A percentile compares a stretch with the other conserved stretches of the same genome.
Evolutionary conservation across 805 yeast genomes (phyloP).

Genomic region (Kodamaea kaohsiungensis): DNA sequence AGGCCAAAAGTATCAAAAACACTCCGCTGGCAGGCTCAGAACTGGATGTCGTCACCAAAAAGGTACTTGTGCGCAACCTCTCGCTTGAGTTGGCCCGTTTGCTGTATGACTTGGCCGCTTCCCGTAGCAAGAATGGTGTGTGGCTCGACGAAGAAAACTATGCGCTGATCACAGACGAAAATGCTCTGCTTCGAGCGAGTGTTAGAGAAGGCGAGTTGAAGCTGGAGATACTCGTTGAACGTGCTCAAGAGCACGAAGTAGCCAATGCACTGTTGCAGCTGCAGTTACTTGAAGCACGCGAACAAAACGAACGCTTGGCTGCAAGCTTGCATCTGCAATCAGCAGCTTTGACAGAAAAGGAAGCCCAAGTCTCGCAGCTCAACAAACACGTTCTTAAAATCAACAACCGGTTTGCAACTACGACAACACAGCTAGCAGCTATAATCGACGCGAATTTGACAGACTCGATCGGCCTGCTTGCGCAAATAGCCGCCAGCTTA

Average conservation of each 20-base stretch:
- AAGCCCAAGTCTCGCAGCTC: slow-evolving; percentile 8
- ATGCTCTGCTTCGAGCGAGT: slow-evolving; percentile 29
- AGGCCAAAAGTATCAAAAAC: slow-evolving; percentile 79
- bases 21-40: slow-evolving; percentile 51
- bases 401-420: slow-evolving; percentile 13
- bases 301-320: not conserved
- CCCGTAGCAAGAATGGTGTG: slow-evolving; percentile 65
- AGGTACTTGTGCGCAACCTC: slow-evolving; percentile 52
- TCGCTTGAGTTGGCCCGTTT: slow-evolving; percentile 55
- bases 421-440: slow-evolving; percentile 12
- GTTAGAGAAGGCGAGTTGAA: slow-evolving; percentile 27
- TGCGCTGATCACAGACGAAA: slow-evolving; percentile 22
- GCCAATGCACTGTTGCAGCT: not conserved
- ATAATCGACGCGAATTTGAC: slow-evolving; percentile 14
- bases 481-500: slow-evolving; percentile 4
- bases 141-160: slow-evolving; percentile 63
- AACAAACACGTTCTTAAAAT: slow-evolving; percentile 12
- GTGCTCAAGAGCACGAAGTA: not conserved
- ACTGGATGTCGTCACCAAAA: slow-evolving; percentile 48
- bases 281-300: not conserved
- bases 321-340: not conserved
- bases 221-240: not conserved
- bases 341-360: slow-evolving; percentile 1
- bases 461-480: slow-evolving; percentile 10
- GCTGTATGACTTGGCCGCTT: slow-evolving; percentile 60